phyloP scores from a whole-genome alignment of 495 filamentous ascomycete species.

The Friedmanniomyces endolithicus region DNA sequence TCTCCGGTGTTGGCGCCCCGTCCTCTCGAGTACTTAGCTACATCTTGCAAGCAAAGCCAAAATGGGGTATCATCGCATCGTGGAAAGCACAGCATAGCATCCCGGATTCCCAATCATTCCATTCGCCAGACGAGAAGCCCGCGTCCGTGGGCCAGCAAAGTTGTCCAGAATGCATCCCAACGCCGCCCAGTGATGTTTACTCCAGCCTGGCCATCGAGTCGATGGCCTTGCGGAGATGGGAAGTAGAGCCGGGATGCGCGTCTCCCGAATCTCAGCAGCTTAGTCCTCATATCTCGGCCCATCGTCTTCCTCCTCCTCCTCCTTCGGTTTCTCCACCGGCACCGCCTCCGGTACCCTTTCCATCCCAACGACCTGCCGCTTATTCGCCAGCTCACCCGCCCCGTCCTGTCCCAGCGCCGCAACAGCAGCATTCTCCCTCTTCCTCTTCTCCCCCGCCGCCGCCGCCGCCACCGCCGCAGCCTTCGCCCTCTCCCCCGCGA shows the following conservation, averaged over 20 bases:
- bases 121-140: too few species aligned
- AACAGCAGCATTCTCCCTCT: background rate
- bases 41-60: too few species aligned
- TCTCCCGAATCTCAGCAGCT: background rate
- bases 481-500: background rate
- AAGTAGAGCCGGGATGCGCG: background rate
- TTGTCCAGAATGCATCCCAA: too few species aligned
- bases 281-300: slow-evolving; percentile 18
- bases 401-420: background rate
- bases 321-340: background rate
- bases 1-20: too few species aligned
- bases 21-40: too few species aligned
- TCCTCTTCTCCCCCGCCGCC: slow-evolving; percentile 1
- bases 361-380: background rate
- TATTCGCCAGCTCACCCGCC: background rate
- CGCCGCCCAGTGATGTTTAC: too few species aligned
- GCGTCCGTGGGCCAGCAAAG: too few species aligned
- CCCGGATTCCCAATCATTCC: too few species aligned
- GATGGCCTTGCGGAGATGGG: background rate
- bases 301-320: slow-evolving; percentile 12
- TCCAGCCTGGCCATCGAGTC: too few species aligned
- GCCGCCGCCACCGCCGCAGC: slow-evolving; percentile 3
- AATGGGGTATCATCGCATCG: too few species aligned
- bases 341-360: background rate
- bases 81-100: too few species aligned